Evolutionary conservation across 169 alveolate genomes (phyloP).

Genomic region (Toxoplasma gondii): DNA sequence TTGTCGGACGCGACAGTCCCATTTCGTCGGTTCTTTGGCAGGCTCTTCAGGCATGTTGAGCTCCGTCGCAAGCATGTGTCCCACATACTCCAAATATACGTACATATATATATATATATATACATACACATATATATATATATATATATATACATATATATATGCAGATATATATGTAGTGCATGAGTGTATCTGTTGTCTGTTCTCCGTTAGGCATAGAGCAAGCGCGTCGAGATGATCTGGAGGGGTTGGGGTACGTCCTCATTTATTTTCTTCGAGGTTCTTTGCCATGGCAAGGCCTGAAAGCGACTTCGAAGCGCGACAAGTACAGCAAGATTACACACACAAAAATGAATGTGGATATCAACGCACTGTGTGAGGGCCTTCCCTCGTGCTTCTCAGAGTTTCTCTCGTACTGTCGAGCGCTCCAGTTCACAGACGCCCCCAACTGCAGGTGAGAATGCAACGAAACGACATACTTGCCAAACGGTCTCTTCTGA

Average conservation of each 20-base stretch:
- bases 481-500: background rate
- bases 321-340: constrained; percentile 97
- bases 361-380: constrained; percentile 91
- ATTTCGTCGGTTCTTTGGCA: too few species aligned
- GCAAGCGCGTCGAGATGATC: constrained; percentile 97
- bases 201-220: constrained; percentile 78
- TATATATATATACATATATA: too few species aligned
- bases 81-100: too few species aligned
- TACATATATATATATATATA: background rate
- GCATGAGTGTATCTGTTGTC: background rate
- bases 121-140: too few species aligned
- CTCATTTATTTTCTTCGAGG: constrained; percentile 95
- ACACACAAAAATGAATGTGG: constrained; percentile 86
- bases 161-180: too few species aligned
- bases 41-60: too few species aligned
- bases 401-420: constrained; percentile 93
- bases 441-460: constrained; percentile 92
- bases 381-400: constrained; percentile 80
- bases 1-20: too few species aligned
- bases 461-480: background rate
- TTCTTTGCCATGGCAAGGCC: constrained; percentile 97
- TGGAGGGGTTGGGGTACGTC: constrained; percentile 97
- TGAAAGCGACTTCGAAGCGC: constrained; percentile 93
- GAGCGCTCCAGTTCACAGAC: constrained; percentile 95
- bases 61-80: too few species aligned